Conservation (phyloP, 768 basidiomycete species). For the Trametes gibbosa region DNA sequence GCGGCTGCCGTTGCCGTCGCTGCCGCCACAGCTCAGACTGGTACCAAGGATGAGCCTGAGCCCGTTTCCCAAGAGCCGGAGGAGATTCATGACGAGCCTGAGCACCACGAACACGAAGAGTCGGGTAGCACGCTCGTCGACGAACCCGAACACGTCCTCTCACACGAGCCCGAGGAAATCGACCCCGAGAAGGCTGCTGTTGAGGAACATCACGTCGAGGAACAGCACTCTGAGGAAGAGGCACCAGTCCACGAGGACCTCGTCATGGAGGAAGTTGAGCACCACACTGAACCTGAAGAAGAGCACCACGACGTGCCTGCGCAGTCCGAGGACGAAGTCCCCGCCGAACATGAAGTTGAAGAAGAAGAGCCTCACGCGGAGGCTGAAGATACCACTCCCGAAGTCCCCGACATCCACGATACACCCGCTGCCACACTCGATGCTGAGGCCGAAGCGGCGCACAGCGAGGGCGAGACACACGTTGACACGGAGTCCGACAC, state of each 20-base stretch:
- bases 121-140: conserved; percentile 20
- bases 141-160: conserved; percentile 17
- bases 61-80: conserved; percentile 24
- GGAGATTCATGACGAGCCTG: conserved; percentile 1
- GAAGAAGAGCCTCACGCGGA: background rate
- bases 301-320: background rate
- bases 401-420: background rate
- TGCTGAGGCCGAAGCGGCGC: conserved; percentile 11
- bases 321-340: background rate
- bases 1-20: conserved; percentile 24
- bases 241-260: background rate
- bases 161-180: conserved; percentile 26
- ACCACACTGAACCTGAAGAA: background rate
- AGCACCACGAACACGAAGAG: conserved; percentile 22
- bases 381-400: conserved; percentile 6
- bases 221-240: conserved; percentile 11
- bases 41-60: conserved; percentile 11
- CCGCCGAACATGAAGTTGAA: background rate
- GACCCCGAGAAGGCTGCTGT: background rate
- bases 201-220: conserved; percentile 9
- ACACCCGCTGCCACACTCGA: background rate
- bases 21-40: conserved; percentile 6
- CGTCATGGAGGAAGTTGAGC: background rate
- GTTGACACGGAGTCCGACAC: conserved; percentile 22
- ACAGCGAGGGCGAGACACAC: conserved; percentile 13